A percentile compares a stretch with the other conserved stretches of the same genome.
These are phyloP conservation scores for Arthrinium phaeospermum DNA, from an alignment of 2,329 filamentous ascomycete species.

Conservation along the genomic window DNA sequence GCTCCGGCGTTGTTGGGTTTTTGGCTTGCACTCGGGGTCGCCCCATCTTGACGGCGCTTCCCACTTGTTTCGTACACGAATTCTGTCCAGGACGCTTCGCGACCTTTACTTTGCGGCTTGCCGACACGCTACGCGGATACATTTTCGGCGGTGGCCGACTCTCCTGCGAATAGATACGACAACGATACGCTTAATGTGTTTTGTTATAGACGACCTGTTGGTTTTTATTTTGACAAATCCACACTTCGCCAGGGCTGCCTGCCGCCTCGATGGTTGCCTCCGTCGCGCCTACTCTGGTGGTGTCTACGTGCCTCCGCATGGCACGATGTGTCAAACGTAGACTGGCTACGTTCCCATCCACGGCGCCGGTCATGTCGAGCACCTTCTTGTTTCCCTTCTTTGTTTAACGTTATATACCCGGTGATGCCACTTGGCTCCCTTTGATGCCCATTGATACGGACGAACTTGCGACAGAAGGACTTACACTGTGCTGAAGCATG, in stretches of 20 bases:
- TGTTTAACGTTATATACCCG: constrained; percentile 18
- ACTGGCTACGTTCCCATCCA: background rate
- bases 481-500: background rate
- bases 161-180: constrained; percentile 39
- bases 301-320: background rate
- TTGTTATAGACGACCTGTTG: constrained; percentile 38
- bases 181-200: constrained; percentile 43
- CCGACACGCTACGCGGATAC: constrained; percentile 12
- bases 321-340: background rate
- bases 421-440: constrained; percentile 13
- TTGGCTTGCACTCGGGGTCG: constrained; percentile 6
- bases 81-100: background rate
- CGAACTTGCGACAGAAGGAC: background rate
- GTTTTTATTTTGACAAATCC: background rate
- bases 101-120: constrained; percentile 21
- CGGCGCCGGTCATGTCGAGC: background rate
- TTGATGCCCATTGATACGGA: constrained; percentile 5
- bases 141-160: constrained; percentile 22
- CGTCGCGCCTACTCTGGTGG: background rate
- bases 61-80: background rate
- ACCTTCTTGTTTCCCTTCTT: constrained; percentile 1
- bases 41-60: background rate
- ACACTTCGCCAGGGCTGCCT: background rate
- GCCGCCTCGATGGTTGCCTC: background rate
- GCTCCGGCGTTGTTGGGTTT: constrained; percentile 44